Evolutionary conservation across 345 rosid genomes (phyloP), one percentile per base, ranked within the genome.

Genomic region (Pseudoturritis turrita): DNA sequence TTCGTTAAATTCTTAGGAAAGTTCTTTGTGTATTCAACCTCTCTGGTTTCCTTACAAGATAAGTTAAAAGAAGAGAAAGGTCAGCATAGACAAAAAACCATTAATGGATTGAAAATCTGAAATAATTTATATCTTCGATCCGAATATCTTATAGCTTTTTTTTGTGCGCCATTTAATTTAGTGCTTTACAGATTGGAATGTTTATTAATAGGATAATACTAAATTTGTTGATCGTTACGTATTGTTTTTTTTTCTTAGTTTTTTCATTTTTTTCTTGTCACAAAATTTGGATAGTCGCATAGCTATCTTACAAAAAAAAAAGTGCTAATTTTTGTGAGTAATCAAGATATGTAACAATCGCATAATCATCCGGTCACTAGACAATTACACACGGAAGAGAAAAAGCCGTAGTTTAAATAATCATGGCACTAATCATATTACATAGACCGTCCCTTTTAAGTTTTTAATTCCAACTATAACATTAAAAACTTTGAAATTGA

Each of bases 61-160:
- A 65, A 73, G 77, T 36, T 29, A 50, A 21, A 53, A 54, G 6
- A 46, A 37, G 28, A 56, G 12, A 50, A 25, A 33, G 46, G 49
- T 53, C 47, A 63, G 12, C 28, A 43, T 11, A 10, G 51, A 39
- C 13, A 9, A 18, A 29, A 19, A 12, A 11, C 4, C 8, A 14
- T 61, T 14, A 25, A 51, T 41, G 53, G 10, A 18, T 7, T 33
- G 8, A 12, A 49, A 50, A 69, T 33, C 26, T 35, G 14, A 35
- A 46, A 57, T 23, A 12, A 45, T 44, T 44, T n/a, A 53, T 37
- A 35, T 49, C 23, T 33, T 47, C 9, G 10, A 65, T 49, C 57
- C 31, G 6, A 35, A 50, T 14, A 65, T 47, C 14, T 47, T 2
- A 45, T 11, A 11, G 3, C 1, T 17, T 5, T 22, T 44, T 50